A percentile compares a stretch with the other conserved stretches of the same genome.
Conservation (phyloP, 805 yeast genomes). For the Lipomyces lipofer region DNA sequence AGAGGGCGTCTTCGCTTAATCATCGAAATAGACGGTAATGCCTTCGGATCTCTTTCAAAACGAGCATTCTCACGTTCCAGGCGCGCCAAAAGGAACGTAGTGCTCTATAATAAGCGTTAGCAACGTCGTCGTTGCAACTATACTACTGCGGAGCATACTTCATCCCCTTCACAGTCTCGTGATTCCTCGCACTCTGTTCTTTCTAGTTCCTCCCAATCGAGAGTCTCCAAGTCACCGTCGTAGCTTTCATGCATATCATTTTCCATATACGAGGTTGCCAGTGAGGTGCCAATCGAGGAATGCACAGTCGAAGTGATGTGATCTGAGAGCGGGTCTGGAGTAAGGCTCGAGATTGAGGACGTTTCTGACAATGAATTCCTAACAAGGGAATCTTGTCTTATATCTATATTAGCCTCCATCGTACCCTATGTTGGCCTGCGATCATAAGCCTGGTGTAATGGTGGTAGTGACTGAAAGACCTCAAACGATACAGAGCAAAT, state of each 20-base stretch:
- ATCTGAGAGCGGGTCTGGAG: conserved; percentile 1
- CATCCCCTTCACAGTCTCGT: conserved; percentile 10
- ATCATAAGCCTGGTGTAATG: no score
- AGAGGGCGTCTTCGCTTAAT: conserved; percentile 11
- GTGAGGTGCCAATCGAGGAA: conserved; percentile 7
- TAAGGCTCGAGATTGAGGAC: neutral
- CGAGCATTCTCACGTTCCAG: conserved; percentile 30
- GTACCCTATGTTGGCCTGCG: no score
- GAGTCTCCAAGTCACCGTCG: conserved; percentile 1
- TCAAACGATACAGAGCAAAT: no score
- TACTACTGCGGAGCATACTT: conserved; percentile 7
- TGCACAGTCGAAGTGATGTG: neutral
- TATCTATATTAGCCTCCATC: neutral
- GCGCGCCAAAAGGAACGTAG: conserved; percentile 29
- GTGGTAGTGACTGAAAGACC: no score
- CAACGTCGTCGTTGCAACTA: neutral
- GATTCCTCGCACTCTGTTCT: conserved; percentile 17
- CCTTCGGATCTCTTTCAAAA: conserved; percentile 28
- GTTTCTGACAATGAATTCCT: conserved; percentile 6
- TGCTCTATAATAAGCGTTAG: conserved; percentile 6
- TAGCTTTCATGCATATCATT: neutral
- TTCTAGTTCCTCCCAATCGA: conserved; percentile 28
- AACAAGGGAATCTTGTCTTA: conserved; percentile 4
- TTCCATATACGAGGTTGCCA: neutral
- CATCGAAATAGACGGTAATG: conserved; percentile 9